Base-by-base conservation (phyloP, 345 rosid genomes). In the Anacardium occidentale region DNA sequence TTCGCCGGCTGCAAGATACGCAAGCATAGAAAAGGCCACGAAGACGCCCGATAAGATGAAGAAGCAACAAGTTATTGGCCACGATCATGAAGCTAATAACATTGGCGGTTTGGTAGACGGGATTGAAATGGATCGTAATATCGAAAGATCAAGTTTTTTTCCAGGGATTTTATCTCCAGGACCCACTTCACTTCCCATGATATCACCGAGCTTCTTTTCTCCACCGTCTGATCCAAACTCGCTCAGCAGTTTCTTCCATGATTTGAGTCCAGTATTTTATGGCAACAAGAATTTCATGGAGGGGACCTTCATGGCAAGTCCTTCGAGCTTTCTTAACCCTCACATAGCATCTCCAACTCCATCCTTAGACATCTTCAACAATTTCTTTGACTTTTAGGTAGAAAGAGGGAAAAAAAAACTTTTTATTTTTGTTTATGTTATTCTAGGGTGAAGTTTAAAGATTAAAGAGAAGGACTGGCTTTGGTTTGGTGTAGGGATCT, bases 141-240 rank as follows among this genome's bases (percentile, higher is more conserved):
- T 79, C 26, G 87, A 85, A 71, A 78, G 85, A 62, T 71, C 83
- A 64, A 80, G 70, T 69, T 76, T 64, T 61, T 70, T 77, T 54
- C 94, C 82, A 0, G 98, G 97, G 68, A 91, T 91, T 42, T 76
- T 93, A 71, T 93, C 97, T 0, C 95, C 97, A 0, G 93, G 85
- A 0, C 97, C 98, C 7, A 79, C 85, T 47, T 84, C 91, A 14
- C 80, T 91, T 45, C 93, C 85, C 6, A 80, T 75, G 56, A 83
- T 94, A 66, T 82, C 94, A n/a, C 85, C 90, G 0, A 84, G 68
- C 78, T 87, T 88, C 72, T 94, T 94, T 71, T 86, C 94, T 59
- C 82, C 95, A 26, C 62, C 75, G 59, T 78, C 83, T 8, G 90
- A 89, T 78, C 85, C 83, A 5, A 85, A 80, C 80, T 71, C 80